Conservation (phyloP, 2,329 filamentous ascomycete species). For the Fusarium sp. region DNA sequence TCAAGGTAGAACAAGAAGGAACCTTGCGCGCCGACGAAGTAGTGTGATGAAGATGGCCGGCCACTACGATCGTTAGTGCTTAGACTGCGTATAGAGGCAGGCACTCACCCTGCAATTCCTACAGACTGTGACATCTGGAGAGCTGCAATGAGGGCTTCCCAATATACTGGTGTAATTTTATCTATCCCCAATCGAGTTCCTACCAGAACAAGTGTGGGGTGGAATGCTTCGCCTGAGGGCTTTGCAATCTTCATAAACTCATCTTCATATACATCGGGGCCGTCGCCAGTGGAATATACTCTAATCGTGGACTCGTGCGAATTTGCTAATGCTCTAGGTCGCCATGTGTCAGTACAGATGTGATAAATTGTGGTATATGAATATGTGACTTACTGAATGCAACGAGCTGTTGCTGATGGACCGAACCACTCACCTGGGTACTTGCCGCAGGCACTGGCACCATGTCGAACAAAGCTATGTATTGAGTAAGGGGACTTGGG, state of each 20-base stretch:
- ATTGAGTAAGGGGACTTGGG: conserved; percentile 91
- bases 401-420: conserved; percentile 93
- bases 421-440: conserved; percentile 99
- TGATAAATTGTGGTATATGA: not conserved
- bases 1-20: conserved; percentile 93
- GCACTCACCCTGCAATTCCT: conserved; percentile 87
- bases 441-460: conserved; percentile 88
- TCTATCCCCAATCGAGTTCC: conserved; percentile 93
- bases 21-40: conserved; percentile 73
- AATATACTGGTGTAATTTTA: conserved; percentile 93
- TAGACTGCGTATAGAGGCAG: not conserved
- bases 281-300: conserved; percentile 91
- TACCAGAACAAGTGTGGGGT: conserved; percentile 89
- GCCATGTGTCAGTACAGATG: conserved; percentile 9
- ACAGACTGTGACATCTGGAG: conserved; percentile 93
- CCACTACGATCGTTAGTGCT: conserved; percentile 68
- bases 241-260: conserved; percentile 83
- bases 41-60: conserved; percentile 86
- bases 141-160: conserved; percentile 88
- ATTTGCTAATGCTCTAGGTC: conserved; percentile 77
- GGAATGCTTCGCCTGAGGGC: conserved; percentile 74
- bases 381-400: conserved; percentile 82
- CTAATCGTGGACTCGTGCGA: conserved; percentile 74
- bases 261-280: conserved; percentile 93
- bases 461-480: conserved; percentile 92